phyloP scores from a whole-genome alignment of 2,329 filamentous ascomycete genomes.

The Pseudogymnoascus sp. region DNA sequence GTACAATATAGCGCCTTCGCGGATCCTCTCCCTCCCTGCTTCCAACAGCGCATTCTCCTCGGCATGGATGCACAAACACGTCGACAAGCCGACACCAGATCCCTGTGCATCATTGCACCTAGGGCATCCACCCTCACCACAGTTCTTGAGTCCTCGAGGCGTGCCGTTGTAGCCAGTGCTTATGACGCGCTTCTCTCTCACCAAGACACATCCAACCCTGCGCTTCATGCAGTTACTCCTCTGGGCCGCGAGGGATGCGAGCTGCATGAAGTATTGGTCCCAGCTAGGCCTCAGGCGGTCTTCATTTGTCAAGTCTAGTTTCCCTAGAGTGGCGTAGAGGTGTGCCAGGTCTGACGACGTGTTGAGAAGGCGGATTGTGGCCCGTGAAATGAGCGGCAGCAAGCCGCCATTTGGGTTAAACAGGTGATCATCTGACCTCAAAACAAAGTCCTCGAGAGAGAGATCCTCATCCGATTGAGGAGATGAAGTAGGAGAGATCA shows the following conservation, averaged over 20 bases:
- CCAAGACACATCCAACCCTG: slow-evolving; percentile 88
- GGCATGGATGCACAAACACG: slow-evolving; percentile 93
- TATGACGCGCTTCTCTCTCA: slow-evolving; percentile 78
- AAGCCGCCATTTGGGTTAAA: slow-evolving; percentile 62
- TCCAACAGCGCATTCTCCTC: slow-evolving; percentile 96
- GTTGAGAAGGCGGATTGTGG: slow-evolving; percentile 82
- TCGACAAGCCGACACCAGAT: slow-evolving; percentile 67
- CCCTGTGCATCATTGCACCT: slow-evolving; percentile 74
- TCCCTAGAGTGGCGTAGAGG: slow-evolving; percentile 65
- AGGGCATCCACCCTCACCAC: slow-evolving; percentile 82
- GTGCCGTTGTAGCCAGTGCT: slow-evolving; percentile 97
- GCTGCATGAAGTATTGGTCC: slow-evolving; percentile 97
- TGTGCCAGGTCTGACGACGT: slow-evolving; percentile 64
- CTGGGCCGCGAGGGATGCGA: slow-evolving; percentile 86
- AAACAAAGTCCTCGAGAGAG: slow-evolving; percentile 50
- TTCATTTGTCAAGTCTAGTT: slow-evolving; percentile 70
- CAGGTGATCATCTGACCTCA: slow-evolving; percentile 63
- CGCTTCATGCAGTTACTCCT: slow-evolving; percentile 98
- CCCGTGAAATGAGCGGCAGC: slow-evolving; percentile 71
- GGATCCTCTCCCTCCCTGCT: slow-evolving; percentile 83
- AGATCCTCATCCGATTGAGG: slow-evolving; percentile 20
- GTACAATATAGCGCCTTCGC: slow-evolving; percentile 77
- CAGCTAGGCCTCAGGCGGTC: slow-evolving; percentile 80
- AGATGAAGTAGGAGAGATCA: slow-evolving; percentile 14
- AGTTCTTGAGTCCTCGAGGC: slow-evolving; percentile 82